Conservation (phyloP, 208 protist species). For the Trypanosoma cruzi region DNA sequence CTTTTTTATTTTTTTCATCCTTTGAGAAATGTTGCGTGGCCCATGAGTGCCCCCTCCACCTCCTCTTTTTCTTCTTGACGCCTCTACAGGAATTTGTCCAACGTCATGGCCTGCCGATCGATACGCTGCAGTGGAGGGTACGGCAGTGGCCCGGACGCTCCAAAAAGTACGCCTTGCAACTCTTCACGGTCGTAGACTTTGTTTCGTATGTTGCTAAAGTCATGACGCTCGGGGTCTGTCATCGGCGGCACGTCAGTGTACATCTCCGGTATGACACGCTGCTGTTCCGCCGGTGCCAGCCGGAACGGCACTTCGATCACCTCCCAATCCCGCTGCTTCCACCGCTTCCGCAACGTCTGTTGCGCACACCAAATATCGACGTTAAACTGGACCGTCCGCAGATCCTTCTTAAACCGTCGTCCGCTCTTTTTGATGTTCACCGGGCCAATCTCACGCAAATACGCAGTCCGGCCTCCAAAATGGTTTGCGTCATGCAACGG, state of each 20-base stretch:
- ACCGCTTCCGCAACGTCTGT: slow-evolving; percentile 85
- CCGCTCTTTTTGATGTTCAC: slow-evolving; percentile 75
- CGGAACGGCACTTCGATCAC: slow-evolving; percentile 88
- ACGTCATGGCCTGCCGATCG: slow-evolving; percentile 59
- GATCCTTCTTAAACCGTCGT: slow-evolving; percentile 83
- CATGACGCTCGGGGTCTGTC: slow-evolving; percentile 46
- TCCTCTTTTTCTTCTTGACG: too few species aligned
- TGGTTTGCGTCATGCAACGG: slow-evolving; percentile 86
- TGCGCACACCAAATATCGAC: slow-evolving; percentile 91
- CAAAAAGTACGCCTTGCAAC: slow-evolving; percentile 72
- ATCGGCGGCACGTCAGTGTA: slow-evolving; percentile 89
- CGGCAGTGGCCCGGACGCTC: slow-evolving; percentile 28
- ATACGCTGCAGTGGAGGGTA: slow-evolving; percentile 67
- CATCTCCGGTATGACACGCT: slow-evolving; percentile 85
- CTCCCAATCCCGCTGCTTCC: slow-evolving; percentile 89
- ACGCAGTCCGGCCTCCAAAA: slow-evolving; percentile 84
- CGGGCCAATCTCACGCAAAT: slow-evolving; percentile 84
- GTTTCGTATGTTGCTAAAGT: slow-evolving; percentile 81
- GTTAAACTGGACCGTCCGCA: slow-evolving; percentile 79
- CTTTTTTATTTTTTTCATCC: background rate
- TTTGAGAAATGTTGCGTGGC: background rate
- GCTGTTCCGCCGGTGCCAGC: slow-evolving; percentile 74
- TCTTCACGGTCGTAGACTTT: slow-evolving; percentile 85
- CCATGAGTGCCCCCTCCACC: background rate
- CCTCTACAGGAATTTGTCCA: slow-evolving; percentile 79